These are phyloP conservation scores for Xylaria scruposa DNA, from an alignment of 495 filamentous ascomycete species.

Conservation along the genomic window DNA sequence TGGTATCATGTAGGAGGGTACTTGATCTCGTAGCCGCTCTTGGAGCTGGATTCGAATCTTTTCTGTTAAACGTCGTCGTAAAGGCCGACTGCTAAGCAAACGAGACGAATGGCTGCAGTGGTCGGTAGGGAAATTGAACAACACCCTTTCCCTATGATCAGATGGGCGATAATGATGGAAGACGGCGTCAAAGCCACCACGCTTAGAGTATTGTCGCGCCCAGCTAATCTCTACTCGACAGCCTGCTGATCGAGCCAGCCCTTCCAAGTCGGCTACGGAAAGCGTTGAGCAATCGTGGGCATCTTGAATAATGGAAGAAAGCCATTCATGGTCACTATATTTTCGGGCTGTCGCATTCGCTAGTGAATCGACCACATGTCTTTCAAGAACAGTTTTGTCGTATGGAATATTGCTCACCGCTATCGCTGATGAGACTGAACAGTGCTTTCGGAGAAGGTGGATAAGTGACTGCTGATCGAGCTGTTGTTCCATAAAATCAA, in stretches of 20 bases:
- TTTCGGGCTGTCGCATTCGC: background rate
- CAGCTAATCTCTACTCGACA: slow-evolving; percentile 34
- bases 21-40: slow-evolving; percentile 17
- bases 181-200: slow-evolving; percentile 29
- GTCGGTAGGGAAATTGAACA: slow-evolving; percentile 21
- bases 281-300: background rate
- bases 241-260: slow-evolving; percentile 20
- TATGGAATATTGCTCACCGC: slow-evolving; percentile 13
- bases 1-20: slow-evolving; percentile 47
- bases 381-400: slow-evolving; percentile 1
- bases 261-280: slow-evolving; percentile 21
- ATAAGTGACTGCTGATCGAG: background rate
- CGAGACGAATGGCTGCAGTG: slow-evolving; percentile 1
- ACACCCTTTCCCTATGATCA: background rate
- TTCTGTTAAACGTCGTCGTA: slow-evolving; percentile 6
- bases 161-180: slow-evolving; percentile 24
- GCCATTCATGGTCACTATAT: background rate
- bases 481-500: background rate
- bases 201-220: slow-evolving; percentile 29
- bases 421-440: background rate
- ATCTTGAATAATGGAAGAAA: background rate
- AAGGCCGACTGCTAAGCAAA: slow-evolving; percentile 14
- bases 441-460: background rate
- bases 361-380: slow-evolving; percentile 1
- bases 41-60: slow-evolving; percentile 18